Evolutionary conservation across 1,139 yeast species (phyloP).

Genomic region (Taphrina populina): DNA sequence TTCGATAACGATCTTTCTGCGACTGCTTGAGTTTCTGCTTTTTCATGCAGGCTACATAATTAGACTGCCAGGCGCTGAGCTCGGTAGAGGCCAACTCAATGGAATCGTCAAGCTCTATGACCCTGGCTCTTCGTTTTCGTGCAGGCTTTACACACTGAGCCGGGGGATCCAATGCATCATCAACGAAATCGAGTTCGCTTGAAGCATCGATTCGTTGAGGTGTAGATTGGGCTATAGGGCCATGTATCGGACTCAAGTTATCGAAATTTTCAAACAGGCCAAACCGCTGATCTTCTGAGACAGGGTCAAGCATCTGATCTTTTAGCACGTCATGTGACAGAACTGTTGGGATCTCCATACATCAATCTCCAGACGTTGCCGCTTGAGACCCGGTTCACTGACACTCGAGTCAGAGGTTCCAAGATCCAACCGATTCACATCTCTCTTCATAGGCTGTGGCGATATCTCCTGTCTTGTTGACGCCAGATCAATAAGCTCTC

Average conservation of each 20-base stretch:
- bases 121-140: constrained; percentile 4
- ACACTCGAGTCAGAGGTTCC: neutral
- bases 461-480: neutral
- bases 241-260: neutral
- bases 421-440: neutral
- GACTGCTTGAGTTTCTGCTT: constrained; percentile 6
- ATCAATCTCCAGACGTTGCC: neutral
- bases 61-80: constrained; percentile 3
- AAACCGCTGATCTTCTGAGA: neutral
- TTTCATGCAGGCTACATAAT: constrained; percentile 3
- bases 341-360: no score
- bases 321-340: no score
- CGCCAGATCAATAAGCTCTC: constrained; percentile 20
- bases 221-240: neutral
- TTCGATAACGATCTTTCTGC: no score
- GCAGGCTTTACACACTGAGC: neutral
- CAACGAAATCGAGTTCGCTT: constrained; percentile 4
- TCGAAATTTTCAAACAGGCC: constrained; percentile 6
- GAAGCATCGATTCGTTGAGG: neutral
- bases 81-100: constrained; percentile 8
- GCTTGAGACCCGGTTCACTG: neutral
- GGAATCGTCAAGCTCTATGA: constrained; percentile 1
- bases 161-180: neutral
- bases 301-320: neutral
- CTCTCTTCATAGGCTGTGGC: neutral